Evolutionary conservation across 306 rosid genomes (phyloP).

Genomic region (Cyamopsis tetragonoloba): DNA sequence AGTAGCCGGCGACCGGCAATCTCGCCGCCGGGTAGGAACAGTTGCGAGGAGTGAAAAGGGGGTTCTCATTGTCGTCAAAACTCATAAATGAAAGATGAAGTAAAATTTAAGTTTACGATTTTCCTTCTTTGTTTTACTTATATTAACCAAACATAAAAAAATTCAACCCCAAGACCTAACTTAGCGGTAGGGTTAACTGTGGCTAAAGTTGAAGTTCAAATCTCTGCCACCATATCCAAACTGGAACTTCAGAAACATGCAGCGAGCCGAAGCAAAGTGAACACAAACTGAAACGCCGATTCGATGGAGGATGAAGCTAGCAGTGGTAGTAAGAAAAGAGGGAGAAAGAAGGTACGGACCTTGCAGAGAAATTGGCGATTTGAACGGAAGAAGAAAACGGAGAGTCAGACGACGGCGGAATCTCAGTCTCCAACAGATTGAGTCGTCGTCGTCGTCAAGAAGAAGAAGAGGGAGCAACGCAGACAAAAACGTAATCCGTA

Average conservation of each 20-base stretch:
- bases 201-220: neutral
- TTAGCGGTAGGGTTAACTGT: slow-evolving; percentile 18
- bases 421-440: neutral
- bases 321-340: neutral
- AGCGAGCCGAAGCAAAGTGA: neutral
- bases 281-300: slow-evolving; percentile 8
- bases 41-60: neutral
- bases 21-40: neutral
- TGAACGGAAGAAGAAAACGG: neutral
- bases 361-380: slow-evolving; percentile 11
- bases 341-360: neutral
- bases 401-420: neutral
- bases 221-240: neutral
- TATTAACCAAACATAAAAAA: neutral
- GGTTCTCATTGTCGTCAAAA: neutral
- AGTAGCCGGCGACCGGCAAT: neutral
- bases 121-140: neutral
- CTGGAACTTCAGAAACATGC: neutral
- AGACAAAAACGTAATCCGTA: neutral
- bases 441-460: neutral
- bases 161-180: neutral
- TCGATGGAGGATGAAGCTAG: neutral
- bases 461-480: neutral
- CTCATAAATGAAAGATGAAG: neutral
- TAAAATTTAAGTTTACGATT: neutral